Conservation (phyloP, 768 basidiomycete species). For the Agrocybe praecox region DNA sequence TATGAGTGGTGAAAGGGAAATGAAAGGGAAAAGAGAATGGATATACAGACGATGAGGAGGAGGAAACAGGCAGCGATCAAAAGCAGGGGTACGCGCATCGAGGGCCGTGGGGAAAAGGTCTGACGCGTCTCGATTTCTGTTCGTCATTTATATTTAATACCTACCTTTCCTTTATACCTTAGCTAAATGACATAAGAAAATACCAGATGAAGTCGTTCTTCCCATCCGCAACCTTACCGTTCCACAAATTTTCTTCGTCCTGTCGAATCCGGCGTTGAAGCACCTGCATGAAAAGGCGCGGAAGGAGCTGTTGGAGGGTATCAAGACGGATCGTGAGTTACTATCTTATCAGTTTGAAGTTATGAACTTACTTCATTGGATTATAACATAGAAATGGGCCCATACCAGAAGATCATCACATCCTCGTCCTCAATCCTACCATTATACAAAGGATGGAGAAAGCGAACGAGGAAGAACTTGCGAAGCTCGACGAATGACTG, state of each 20-base stretch:
- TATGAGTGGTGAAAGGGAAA: conserved; percentile 8
- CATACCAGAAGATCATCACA: conserved; percentile 70
- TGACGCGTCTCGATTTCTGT: conserved; percentile 34
- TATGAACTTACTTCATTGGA: background rate
- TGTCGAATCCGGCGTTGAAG: conserved; percentile 61
- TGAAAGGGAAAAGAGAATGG: conserved; percentile 10
- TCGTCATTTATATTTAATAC: conserved; percentile 6
- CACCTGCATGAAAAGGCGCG: conserved; percentile 71
- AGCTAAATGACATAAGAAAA: too few relatives aligned
- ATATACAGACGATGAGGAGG: conserved; percentile 17
- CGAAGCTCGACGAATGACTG: conserved; percentile 74
- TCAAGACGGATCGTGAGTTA: conserved; percentile 79
- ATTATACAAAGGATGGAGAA: conserved; percentile 60
- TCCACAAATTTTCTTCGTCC: conserved; percentile 76
- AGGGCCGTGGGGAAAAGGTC: conserved; percentile 32
- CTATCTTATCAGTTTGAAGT: background rate
- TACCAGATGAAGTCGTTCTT: conserved; percentile 85
- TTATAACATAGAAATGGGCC: conserved; percentile 78
- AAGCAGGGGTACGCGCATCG: conserved; percentile 29
- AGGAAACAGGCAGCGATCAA: conserved; percentile 3
- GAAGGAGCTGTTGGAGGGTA: conserved; percentile 65
- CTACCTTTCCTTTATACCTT: conserved; percentile 14
- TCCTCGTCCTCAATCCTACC: conserved; percentile 47
- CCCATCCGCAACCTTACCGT: conserved; percentile 87
- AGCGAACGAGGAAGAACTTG: conserved; percentile 72